Percentiles rank a stretch among this genome's conserved stretches.
Evolutionary conservation across 1,139 yeast species (phyloP).

Genomic region (Blastobotrys indianensis): DNA sequence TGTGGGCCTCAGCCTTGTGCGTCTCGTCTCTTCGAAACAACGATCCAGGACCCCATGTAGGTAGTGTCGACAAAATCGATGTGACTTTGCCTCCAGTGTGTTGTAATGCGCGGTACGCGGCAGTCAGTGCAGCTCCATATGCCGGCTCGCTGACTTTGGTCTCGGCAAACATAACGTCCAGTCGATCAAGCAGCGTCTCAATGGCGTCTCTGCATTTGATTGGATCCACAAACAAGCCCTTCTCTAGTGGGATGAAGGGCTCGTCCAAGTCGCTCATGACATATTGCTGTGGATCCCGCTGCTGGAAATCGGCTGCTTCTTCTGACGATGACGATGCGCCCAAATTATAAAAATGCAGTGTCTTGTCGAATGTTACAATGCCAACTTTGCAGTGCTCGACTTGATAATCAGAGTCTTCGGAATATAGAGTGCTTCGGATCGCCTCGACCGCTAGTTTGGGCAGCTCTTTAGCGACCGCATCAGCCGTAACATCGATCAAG

Average conservation of each 20-base stretch:
- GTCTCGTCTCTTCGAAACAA: slow-evolving; percentile 45
- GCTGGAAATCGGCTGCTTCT: slow-evolving; percentile 39
- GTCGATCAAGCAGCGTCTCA: slow-evolving; percentile 58
- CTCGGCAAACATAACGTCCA: slow-evolving; percentile 46
- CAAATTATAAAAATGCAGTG: slow-evolving; percentile 69
- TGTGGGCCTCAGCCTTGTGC: slow-evolving; percentile 40
- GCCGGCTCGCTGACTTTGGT: slow-evolving; percentile 61
- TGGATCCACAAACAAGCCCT: slow-evolving; percentile 80
- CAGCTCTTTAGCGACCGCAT: slow-evolving; percentile 56
- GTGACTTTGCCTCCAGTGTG: slow-evolving; percentile 70
- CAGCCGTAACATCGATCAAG: slow-evolving; percentile 66
- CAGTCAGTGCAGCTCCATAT: slow-evolving; percentile 71
- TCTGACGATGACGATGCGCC: too few species aligned
- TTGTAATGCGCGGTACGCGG: slow-evolving; percentile 61
- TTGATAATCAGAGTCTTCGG: slow-evolving; percentile 29
- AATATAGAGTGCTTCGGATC: slow-evolving; percentile 52
- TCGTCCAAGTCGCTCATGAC: slow-evolving; percentile 71
- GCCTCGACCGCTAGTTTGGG: slow-evolving; percentile 70
- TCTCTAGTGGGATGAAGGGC: slow-evolving; percentile 72
- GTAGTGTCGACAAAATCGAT: slow-evolving; percentile 60
- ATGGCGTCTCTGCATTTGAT: slow-evolving; percentile 56
- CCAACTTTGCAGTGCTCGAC: slow-evolving; percentile 48
- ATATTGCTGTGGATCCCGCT: slow-evolving; percentile 49
- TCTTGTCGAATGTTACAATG: slow-evolving; percentile 70
- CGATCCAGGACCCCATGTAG: slow-evolving; percentile 84